Evolutionary conservation across 345 rosid genomes (phyloP).

Genomic region (Salix purpurea): DNA sequence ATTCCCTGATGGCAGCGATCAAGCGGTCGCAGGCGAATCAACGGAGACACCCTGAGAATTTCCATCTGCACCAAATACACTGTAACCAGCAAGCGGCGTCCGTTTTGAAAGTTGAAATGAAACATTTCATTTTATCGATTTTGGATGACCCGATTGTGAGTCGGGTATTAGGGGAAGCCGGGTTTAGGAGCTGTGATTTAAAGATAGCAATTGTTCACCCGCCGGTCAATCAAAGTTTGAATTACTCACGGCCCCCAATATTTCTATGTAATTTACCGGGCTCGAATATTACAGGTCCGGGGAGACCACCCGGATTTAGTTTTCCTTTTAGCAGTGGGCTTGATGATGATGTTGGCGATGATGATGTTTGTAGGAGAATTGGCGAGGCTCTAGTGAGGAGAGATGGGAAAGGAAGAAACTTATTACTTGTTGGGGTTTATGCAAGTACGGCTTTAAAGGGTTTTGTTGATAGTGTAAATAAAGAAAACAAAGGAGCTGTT

Average conservation of each 20-base stretch:
- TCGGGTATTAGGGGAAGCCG: constrained; percentile 61
- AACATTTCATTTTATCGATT: constrained; percentile 51
- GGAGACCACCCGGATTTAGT: constrained; percentile 27
- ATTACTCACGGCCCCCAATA: constrained; percentile 36
- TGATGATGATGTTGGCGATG: constrained; percentile 33
- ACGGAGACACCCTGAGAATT: constrained; percentile 74
- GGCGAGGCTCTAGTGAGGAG: constrained; percentile 34
- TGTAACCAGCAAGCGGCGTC: constrained; percentile 35
- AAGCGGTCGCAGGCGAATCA: constrained; percentile 94
- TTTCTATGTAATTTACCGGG: constrained; percentile 40
- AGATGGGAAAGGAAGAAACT: constrained; percentile 36
- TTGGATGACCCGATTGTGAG: constrained; percentile 73
- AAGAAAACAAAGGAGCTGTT: constrained; percentile 26
- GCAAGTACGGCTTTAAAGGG: constrained; percentile 41
- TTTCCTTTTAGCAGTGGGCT: constrained; percentile 26
- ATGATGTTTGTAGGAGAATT: constrained; percentile 40
- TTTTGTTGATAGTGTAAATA: constrained; percentile 35
- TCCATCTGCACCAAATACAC: constrained; percentile 46
- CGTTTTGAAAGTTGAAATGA: constrained; percentile 57
- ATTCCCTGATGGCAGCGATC: constrained; percentile 96
- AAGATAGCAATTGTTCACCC: constrained; percentile 62
- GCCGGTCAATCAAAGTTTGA: constrained; percentile 31
- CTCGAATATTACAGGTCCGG: constrained; percentile 23
- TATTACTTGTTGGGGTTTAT: constrained; percentile 48
- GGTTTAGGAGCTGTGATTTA: constrained; percentile 60